phyloP scores from a whole-genome alignment of 148 eudicot species.

The Polygonum aviculare region DNA sequence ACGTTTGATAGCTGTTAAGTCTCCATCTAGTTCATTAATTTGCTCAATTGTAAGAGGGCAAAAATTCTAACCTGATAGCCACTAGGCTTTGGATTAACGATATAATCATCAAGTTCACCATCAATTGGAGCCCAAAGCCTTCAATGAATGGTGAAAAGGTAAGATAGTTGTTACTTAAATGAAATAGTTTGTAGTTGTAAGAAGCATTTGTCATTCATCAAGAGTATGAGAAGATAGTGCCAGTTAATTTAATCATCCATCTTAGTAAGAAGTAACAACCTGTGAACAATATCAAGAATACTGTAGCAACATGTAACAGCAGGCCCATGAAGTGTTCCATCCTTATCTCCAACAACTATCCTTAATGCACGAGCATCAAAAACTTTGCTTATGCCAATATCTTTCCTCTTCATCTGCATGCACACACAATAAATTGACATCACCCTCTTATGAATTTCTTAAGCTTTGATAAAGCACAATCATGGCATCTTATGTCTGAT shows the following conservation, averaged over 20 bases:
- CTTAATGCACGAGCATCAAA: slow-evolving; percentile 94
- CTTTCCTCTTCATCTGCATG: slow-evolving; percentile 80
- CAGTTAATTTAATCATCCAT: not conserved
- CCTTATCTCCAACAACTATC: slow-evolving; percentile 81
- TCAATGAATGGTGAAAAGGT: slow-evolving; percentile 19
- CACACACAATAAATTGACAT: slow-evolving; percentile 4
- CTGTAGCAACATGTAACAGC: slow-evolving; percentile 85
- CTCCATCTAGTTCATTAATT: not conserved
- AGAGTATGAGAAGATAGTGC: not conserved
- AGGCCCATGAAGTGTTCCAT: slow-evolving; percentile 83
- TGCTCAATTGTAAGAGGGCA: too few species aligned
- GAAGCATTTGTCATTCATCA: not conserved
- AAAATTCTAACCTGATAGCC: slow-evolving; percentile 74
- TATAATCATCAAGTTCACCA: slow-evolving; percentile 94
- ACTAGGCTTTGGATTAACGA: slow-evolving; percentile 91
- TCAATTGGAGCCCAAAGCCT: slow-evolving; percentile 93
- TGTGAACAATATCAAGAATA: slow-evolving; percentile 75
- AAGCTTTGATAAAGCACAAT: not conserved
- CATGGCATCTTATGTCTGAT: too few species aligned
- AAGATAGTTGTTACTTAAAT: not conserved
- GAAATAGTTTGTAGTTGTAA: not conserved
- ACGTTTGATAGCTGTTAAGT: not conserved
- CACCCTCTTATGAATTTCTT: not conserved
- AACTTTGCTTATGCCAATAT: slow-evolving; percentile 63
- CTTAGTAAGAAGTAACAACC: slow-evolving; percentile 19